Percentiles rank a stretch among this genome's conserved stretches.
Evolutionary conservation across 2,329 filamentous ascomycete species (phyloP).

Genomic region (Thielaviopsis ethacetica): DNA sequence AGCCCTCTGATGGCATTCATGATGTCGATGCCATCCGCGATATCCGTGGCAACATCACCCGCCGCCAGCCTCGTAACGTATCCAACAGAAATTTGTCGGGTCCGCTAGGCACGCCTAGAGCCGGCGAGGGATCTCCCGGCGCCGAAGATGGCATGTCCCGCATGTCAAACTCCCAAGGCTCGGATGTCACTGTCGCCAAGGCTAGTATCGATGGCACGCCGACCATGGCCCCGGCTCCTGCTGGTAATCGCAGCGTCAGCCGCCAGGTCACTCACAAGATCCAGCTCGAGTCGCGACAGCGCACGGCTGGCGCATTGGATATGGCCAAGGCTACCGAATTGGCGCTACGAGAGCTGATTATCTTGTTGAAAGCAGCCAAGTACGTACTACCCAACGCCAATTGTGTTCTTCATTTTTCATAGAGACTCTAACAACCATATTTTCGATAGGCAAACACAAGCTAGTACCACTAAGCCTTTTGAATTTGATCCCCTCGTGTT

Average conservation of each 20-base stretch:
- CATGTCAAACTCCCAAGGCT: constrained; percentile 14
- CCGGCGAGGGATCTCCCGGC: constrained; percentile 19
- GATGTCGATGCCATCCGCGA: constrained; percentile 78
- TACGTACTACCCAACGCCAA: constrained; percentile 30
- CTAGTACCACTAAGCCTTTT: constrained; percentile 30
- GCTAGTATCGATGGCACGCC: neutral
- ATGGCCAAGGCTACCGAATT: constrained; percentile 72
- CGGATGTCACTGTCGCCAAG: neutral
- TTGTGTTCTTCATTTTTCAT: neutral
- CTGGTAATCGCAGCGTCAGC: constrained; percentile 29
- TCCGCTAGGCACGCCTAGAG: constrained; percentile 32
- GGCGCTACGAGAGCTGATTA: constrained; percentile 66
- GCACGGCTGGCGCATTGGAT: constrained; percentile 54
- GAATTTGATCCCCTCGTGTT: constrained; percentile 76
- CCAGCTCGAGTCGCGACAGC: constrained; percentile 47
- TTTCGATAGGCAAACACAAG: constrained; percentile 5
- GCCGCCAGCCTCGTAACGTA: constrained; percentile 53
- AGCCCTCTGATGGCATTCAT: constrained; percentile 71
- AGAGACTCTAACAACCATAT: neutral
- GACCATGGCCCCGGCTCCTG: constrained; percentile 21
- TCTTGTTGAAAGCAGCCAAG: constrained; percentile 71
- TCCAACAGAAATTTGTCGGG: constrained; percentile 41
- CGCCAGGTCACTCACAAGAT: constrained; percentile 39
- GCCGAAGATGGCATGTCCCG: constrained; percentile 20
- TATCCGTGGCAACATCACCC: constrained; percentile 69